phyloP scores from a whole-genome alignment of 140 eudicot genomes.

The Bidens hawaiensis region DNA sequence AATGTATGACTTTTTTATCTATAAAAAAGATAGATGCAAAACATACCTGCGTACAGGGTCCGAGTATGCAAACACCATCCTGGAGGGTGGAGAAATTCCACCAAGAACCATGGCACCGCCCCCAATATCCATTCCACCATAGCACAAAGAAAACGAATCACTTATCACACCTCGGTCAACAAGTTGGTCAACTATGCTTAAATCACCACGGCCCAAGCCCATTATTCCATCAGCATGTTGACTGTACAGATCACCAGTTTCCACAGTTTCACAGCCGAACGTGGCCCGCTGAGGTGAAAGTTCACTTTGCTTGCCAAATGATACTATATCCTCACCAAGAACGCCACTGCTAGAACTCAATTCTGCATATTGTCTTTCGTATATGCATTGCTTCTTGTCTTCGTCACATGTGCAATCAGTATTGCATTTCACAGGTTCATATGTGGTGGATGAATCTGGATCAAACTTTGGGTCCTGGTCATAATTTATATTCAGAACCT shows the following conservation, averaged over 20 bases:
- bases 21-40: constrained; percentile 30
- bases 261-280: constrained; percentile 83
- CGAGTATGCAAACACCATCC: constrained; percentile 65
- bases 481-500: neutral
- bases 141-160: constrained; percentile 86
- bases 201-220: constrained; percentile 95
- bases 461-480: constrained; percentile 89
- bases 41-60: constrained; percentile 92
- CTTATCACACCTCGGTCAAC: constrained; percentile 78
- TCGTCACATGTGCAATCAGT: constrained; percentile 69
- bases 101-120: constrained; percentile 99
- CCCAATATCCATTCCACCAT: constrained; percentile 96
- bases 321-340: constrained; percentile 71
- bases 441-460: constrained; percentile 73
- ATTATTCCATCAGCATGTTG: constrained; percentile 96
- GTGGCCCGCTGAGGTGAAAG: constrained; percentile 81
- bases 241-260: constrained; percentile 86
- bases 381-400: constrained; percentile 56
- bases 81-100: constrained; percentile 62
- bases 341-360: constrained; percentile 97
- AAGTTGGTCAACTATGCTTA: constrained; percentile 88
- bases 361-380: constrained; percentile 88
- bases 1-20: constrained; percentile 41
- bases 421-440: constrained; percentile 73
- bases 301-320: constrained; percentile 88